Evolutionary conservation across 2,329 filamentous ascomycete species (phyloP), one percentile per base, ranked within the genome.

Genomic region (Monosporascus sp.): DNA sequence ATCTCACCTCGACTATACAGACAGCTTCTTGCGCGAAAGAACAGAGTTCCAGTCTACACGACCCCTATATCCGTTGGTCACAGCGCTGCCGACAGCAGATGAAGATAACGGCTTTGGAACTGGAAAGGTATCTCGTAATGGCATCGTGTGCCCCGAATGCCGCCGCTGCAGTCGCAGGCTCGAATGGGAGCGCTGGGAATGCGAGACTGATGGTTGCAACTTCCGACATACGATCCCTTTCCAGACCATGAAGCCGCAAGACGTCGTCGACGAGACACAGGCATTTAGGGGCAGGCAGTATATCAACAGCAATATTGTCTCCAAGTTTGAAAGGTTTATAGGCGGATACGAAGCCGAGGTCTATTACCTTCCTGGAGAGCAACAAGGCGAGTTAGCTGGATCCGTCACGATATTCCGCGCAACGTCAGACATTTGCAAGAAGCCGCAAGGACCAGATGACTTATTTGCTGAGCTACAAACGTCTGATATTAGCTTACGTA

Each of bases 121-220:
- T 0, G 76, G 80, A 11, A 69, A 72, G 3, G 66, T 73, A 8
- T 82, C 79, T 52, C 86, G 82, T 62, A 73, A 74, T 49, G 88
- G 87, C 0, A 80, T 90, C 47, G 80, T 87, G 2, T 92, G 88
- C 59, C 83, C 82, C 0, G 54, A 70, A 1, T 91, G 88, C 57
- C 71, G 74, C 0, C 77, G 81, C 41, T 89, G 87, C 60, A 83
- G 77, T 43, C 76, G 82, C 2, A 77, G 87, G 1, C 72, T 78
- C 15, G 67, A 75, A 24, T 91, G 86, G 85, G 70, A 68, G 5
- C 75, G 77, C 1, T 89, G 85, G 86, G 67, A 71, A 25, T 91
- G 87, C 55, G 72, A 77, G 44, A 80, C 75, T 15, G 57, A 58
- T 0, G 60, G 59, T 1, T 89, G 85, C 59, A 65, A 63, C 2